These are phyloP conservation scores for Hura crepitans DNA, from an alignment of 441 rosid genomes.

Conservation along the genomic window DNA sequence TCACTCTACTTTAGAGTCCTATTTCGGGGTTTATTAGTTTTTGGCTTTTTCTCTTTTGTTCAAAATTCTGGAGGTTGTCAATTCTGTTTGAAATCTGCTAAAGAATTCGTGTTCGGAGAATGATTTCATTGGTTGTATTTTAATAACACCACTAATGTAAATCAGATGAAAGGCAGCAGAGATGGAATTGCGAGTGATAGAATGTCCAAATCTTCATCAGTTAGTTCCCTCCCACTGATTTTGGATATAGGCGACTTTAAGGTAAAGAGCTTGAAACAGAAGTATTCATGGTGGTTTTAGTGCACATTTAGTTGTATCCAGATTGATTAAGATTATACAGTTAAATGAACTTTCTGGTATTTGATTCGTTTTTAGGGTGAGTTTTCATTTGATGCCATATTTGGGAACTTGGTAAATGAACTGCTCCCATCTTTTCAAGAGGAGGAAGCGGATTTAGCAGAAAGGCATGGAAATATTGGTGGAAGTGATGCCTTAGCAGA, in stretches of 20 bases:
- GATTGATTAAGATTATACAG: background rate
- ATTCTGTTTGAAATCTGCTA: background rate
- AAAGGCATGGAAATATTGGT: constrained; percentile 52
- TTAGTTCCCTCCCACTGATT: constrained; percentile 64
- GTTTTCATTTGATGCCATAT: constrained; percentile 91
- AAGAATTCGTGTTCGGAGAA: background rate
- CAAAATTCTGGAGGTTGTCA: background rate
- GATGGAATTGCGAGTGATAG: constrained; percentile 48
- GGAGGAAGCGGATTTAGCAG: constrained; percentile 68
- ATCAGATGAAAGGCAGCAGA: constrained; percentile 55
- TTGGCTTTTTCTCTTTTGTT: background rate
- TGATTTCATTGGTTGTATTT: background rate
- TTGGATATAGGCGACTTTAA: constrained; percentile 89
- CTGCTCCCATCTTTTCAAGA: constrained; percentile 82
- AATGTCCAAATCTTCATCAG: constrained; percentile 54
- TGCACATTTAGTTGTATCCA: background rate
- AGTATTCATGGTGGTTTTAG: background rate
- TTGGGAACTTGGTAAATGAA: constrained; percentile 84
- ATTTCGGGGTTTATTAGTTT: background rate
- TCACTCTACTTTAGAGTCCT: background rate
- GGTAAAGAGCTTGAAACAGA: constrained; percentile 40
- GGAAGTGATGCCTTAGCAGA: constrained; percentile 61
- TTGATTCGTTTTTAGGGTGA: constrained; percentile 59
- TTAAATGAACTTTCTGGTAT: background rate
- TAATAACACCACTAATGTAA: constrained; percentile 18